Evolutionary conservation across 1,284 basidiomycete species (phyloP).

Genomic region (Trichosporon sp.): DNA sequence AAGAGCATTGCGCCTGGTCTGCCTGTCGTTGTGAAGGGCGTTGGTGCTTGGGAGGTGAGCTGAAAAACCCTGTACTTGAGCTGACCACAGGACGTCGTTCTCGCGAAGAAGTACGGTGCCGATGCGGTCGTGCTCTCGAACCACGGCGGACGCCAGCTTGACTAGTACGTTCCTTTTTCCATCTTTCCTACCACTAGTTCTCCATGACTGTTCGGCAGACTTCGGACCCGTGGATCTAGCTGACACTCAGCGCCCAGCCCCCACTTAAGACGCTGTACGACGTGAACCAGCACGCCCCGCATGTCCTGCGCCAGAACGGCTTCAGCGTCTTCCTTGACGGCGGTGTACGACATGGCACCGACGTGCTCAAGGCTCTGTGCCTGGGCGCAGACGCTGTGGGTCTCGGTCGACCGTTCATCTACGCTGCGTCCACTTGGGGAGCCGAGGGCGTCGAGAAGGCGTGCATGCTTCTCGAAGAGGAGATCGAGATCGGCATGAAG

Average conservation of each 20-base stretch:
- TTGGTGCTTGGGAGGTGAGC: constrained; percentile 47
- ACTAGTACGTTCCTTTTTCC: constrained; percentile 16
- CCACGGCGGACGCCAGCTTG: constrained; percentile 45
- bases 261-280: constrained; percentile 68
- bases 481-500: constrained; percentile 74
- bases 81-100: constrained; percentile 39
- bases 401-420: constrained; percentile 76
- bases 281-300: constrained; percentile 63
- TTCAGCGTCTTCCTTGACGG: constrained; percentile 75
- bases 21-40: constrained; percentile 51
- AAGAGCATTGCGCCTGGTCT: constrained; percentile 43
- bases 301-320: constrained; percentile 58
- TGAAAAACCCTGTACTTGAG: neutral
- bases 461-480: constrained; percentile 59
- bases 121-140: constrained; percentile 50
- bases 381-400: constrained; percentile 83
- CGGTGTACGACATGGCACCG: constrained; percentile 75
- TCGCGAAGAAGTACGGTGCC: constrained; percentile 46
- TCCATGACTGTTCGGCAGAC: no score
- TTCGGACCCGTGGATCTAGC: no score
- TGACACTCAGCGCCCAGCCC: constrained; percentile 50
- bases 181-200: neutral
- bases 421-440: constrained; percentile 81
- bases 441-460: constrained; percentile 70
- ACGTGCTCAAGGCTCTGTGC: constrained; percentile 82